phyloP scores from a whole-genome alignment of 2,329 filamentous ascomycete genomes.

The Talaromyces verruculosus region DNA sequence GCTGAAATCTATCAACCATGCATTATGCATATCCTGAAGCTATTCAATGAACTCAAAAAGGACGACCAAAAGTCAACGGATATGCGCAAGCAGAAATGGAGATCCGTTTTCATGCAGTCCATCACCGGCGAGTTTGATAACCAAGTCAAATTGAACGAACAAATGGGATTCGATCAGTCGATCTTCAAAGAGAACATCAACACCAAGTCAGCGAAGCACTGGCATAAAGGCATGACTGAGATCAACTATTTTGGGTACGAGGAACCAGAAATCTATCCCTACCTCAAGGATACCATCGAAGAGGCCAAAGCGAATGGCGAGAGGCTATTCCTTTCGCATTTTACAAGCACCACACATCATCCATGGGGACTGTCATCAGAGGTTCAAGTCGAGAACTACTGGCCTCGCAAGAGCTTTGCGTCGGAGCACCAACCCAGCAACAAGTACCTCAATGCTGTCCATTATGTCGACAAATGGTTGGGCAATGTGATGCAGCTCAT shows the following conservation, averaged over 20 bases:
- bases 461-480: conserved; percentile 44
- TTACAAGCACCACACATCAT: conserved; percentile 42
- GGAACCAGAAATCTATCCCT: conserved; percentile 42
- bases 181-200: conserved; percentile 34
- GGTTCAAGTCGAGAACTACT: conserved; percentile 32
- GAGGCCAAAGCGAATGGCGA: conserved; percentile 28
- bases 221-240: conserved; percentile 30
- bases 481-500: conserved; percentile 42
- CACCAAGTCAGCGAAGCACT: conserved; percentile 34
- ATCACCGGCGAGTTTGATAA: conserved; percentile 35
- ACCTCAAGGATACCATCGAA: conserved; percentile 37
- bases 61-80: not conserved
- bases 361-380: conserved; percentile 41
- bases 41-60: conserved; percentile 33
- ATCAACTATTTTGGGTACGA: conserved; percentile 48
- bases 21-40: conserved; percentile 33
- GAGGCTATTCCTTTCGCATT: conserved; percentile 35
- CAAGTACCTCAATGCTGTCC: conserved; percentile 45
- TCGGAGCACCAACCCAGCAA: conserved; percentile 39
- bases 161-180: conserved; percentile 39
- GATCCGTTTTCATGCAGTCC: conserved; percentile 33
- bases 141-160: conserved; percentile 30
- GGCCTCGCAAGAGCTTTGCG: conserved; percentile 24
- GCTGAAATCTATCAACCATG: conserved; percentile 35
- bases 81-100: conserved; percentile 32